These are phyloP conservation scores for Aspergillus tubingensis DNA, from an alignment of 2,329 filamentous ascomycete genomes.

Conservation along the genomic window DNA sequence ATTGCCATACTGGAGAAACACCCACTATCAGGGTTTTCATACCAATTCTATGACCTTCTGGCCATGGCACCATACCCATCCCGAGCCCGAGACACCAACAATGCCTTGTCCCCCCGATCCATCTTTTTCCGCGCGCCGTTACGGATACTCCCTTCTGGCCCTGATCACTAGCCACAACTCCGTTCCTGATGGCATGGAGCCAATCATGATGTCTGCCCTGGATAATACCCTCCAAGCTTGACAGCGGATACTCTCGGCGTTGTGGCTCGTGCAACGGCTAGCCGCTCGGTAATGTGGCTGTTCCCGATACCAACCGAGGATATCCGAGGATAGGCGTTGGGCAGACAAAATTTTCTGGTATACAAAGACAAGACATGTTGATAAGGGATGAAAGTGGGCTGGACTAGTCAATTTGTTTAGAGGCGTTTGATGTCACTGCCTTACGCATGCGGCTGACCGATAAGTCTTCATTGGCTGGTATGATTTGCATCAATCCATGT, in stretches of 20 bases:
- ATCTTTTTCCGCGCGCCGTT: slow-evolving; percentile 1
- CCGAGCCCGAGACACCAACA: not conserved
- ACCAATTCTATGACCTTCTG: not conserved
- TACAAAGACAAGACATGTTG: not conserved
- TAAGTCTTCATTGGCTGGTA: not conserved
- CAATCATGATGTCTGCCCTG: not conserved
- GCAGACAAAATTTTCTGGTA: not conserved
- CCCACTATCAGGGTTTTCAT: not conserved
- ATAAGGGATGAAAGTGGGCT: not conserved
- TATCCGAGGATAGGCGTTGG: not conserved
- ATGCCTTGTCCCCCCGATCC: not conserved
- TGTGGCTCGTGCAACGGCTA: not conserved
- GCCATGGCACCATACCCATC: not conserved
- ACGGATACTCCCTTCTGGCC: not conserved
- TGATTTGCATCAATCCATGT: not conserved
- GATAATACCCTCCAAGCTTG: no score
- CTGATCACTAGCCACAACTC: slow-evolving; percentile 2
- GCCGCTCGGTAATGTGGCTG: not conserved
- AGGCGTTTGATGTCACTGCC: not conserved
- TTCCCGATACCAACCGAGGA: not conserved
- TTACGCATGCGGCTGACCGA: not conserved
- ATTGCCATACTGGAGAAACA: no score
- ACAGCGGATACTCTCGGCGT: not conserved
- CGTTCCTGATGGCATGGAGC: not conserved
- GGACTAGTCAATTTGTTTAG: no score